Evolutionary conservation across 345 rosid genomes (phyloP).

Genomic region (Cochlearia excelsa): DNA sequence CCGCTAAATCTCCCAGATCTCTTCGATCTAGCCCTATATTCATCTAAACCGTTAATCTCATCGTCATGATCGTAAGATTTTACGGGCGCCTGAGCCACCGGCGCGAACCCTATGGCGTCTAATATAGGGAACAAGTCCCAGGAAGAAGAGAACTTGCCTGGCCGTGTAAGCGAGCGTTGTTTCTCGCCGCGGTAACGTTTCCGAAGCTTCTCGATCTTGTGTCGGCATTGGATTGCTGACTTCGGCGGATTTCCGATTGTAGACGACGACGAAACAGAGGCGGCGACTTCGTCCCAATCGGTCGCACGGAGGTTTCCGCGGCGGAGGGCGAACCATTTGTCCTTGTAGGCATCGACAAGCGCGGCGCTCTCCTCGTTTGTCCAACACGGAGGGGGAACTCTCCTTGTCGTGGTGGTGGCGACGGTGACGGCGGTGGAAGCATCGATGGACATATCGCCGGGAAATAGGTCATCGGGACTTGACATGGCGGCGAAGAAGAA

Average conservation of each 20-base stretch:
- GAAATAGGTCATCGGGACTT: slow-evolving; percentile 56
- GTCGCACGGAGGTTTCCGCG: slow-evolving; percentile 70
- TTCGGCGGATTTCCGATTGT: slow-evolving; percentile 37
- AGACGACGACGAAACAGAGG: slow-evolving; percentile 41
- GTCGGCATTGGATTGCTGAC: slow-evolving; percentile 65
- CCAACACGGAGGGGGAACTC: slow-evolving; percentile 85
- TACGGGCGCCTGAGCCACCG: slow-evolving; percentile 39
- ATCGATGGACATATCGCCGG: slow-evolving; percentile 49
- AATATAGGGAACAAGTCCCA: slow-evolving; percentile 66
- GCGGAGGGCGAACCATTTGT: slow-evolving; percentile 61
- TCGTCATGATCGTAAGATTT: slow-evolving; percentile 34
- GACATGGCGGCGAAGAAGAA: slow-evolving; percentile 59
- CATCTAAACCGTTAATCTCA: slow-evolving; percentile 30
- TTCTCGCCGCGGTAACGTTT: slow-evolving; percentile 72
- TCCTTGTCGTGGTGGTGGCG: slow-evolving; percentile 63
- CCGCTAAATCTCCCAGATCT: slow-evolving; percentile 27
- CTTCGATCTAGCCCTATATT: slow-evolving; percentile 36
- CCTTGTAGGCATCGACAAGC: slow-evolving; percentile 57
- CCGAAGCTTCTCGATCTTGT: slow-evolving; percentile 80
- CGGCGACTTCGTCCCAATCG: slow-evolving; percentile 67
- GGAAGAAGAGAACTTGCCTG: slow-evolving; percentile 64
- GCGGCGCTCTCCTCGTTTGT: slow-evolving; percentile 56
- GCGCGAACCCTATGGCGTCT: slow-evolving; percentile 60
- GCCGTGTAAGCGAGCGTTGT: slow-evolving; percentile 46
- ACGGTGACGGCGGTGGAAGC: slow-evolving; percentile 61